phyloP scores from a whole-genome alignment of 1,284 basidiomycete genomes.

The Rhodotorula glutinis region DNA sequence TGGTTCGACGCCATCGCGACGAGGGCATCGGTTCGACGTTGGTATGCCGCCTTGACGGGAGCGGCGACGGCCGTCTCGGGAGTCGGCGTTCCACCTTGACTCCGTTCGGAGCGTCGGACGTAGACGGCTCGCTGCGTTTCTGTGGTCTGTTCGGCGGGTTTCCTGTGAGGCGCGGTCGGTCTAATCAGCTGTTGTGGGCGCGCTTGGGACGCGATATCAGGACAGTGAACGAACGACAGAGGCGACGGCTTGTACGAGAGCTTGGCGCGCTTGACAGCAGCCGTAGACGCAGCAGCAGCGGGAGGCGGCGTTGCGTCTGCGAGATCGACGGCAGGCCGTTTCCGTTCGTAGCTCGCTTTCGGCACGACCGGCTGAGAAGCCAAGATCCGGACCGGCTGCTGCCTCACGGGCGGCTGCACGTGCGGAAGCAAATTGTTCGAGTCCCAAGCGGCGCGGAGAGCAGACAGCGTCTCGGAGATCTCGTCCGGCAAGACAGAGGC shows the following conservation, averaged over 20 bases:
- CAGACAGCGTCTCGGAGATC: neutral
- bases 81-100: neutral
- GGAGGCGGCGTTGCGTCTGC: neutral
- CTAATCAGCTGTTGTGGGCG: too few relatives aligned
- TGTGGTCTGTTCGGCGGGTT: neutral
- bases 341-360: constrained; percentile 9
- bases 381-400: neutral
- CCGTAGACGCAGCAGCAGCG: neutral
- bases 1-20: neutral
- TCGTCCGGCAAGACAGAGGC: neutral
- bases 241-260: constrained; percentile 7
- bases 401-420: neutral
- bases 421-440: neutral
- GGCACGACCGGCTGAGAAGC: neutral
- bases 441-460: neutral
- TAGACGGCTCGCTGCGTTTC: constrained; percentile 26
- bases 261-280: neutral
- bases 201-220: too few relatives aligned
- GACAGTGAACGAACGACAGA: neutral
- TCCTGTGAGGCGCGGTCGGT: neutral
- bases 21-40: constrained; percentile 6
- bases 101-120: constrained; percentile 15
- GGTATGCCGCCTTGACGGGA: constrained; percentile 20
- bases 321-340: neutral
- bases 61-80: neutral